Base-by-base conservation (phyloP, 208 protist genomes). In the Crithidia expoeki region DNA sequence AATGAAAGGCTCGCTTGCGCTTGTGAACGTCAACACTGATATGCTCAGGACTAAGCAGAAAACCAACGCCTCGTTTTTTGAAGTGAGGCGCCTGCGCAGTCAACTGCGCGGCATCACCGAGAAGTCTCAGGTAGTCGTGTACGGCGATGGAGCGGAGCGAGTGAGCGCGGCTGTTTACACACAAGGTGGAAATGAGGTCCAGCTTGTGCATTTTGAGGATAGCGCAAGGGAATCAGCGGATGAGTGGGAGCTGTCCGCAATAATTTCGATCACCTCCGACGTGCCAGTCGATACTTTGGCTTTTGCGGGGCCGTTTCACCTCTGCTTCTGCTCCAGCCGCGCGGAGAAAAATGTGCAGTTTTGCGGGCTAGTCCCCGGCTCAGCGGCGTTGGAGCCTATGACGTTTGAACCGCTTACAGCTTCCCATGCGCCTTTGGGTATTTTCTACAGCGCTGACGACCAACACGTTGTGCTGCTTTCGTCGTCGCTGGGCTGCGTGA, bases 281-380 rank as follows among this genome's bases (percentile, higher is more conserved):
- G 51, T 73, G 19, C 63, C 55, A 34, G 33, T 68, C 17, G 65
- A 76, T n/a, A 30, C 64, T 27, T 25, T 76, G 25, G 44, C 47
- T 44, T 82, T 82, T 52, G 67, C 62, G 0, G 77, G 77, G 4
- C 36, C 65, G 4, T 82, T 82, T 51, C 77, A 82, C 56, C 32
- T 82, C 28, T 68, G 56, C 38, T 59, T 74, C 17, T 70, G 46
- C 40, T 70, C 62, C 47, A 19, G 5, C 16, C 56, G 71, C 9
- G 49, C 44, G n/a, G 33, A 51, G 55, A 36, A 58, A 27, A 76
- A 76, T 23, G 30, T 76, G n/a, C 62, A 76, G 57, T 71, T 76
- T 61, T 42, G 68, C 46, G 38, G 71, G 28, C 56, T 76, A 25
- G 40, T 76, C 36, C 71, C 71, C 28, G 71, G 71, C 19, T 23